Evolutionary conservation across 805 yeast genomes (phyloP), one percentile per base, ranked within the genome.

Genomic region (Brettanomyces custersianus): DNA sequence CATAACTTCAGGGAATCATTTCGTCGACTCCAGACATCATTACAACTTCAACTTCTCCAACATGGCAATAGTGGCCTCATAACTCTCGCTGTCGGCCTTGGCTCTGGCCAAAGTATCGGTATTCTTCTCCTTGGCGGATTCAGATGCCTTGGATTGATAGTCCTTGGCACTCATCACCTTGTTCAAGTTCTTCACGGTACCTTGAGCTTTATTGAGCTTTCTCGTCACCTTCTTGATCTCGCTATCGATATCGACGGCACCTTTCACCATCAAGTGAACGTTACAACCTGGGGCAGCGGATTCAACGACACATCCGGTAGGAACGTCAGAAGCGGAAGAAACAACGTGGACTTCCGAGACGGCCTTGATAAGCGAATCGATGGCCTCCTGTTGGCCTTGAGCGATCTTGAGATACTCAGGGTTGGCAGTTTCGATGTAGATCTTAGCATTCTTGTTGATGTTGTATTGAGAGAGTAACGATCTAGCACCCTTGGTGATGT

Each of bases 191-290:
- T 68, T 70, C 52, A 74, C 71, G 43, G 74, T 63, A 49, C 74
- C 78, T 47, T 64, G 59, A 30, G 80, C 73, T 59, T 80, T 81
- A 41, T 60, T 70, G 51, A 88, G 69, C 66, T 83, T 90, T 71
- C 75, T 76, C 51, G 67, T 60, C 26, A 87, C 92, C 71, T 90
- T 92, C 48, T 67, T 55, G 51, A 92, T 83, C 65, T 92, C 97
- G 38, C 81, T 81, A 51, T 87, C 96, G 48, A 88, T 73, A 59
- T 90, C 96, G 47, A 92, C 78, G 56, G 82, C 88, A 37, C 97
- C 98, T 70, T 86, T 88, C 39, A 90, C 96, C 57, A 92, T 70
- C 21, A 90, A 74, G 52, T 86, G 95, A 16, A 88, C 97, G 41
- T 77, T 80, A 57, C 85, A 77, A 37, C 74, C 81, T 33, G 94